Conservation (phyloP, 768 basidiomycete species). For the Amanita pseudoporphyria region DNA sequence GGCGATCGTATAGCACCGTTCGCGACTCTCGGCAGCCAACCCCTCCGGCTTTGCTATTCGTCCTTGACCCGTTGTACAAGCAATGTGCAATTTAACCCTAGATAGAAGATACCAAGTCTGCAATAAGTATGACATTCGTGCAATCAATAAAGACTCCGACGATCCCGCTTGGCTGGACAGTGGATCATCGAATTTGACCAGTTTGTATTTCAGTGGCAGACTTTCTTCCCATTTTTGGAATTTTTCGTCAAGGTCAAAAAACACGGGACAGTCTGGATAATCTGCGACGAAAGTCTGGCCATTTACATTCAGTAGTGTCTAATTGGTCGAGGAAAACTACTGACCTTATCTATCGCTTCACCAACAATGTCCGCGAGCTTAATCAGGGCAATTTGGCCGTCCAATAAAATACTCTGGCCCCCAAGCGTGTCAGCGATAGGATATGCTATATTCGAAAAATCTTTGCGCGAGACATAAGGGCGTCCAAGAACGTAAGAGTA, state of each 20-base stretch:
- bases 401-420: constrained; percentile 24
- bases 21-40: constrained; percentile 23
- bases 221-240: constrained; percentile 34
- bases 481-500: constrained; percentile 36
- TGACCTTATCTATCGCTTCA: constrained; percentile 33
- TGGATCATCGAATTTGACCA: constrained; percentile 18
- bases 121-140: constrained; percentile 33
- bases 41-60: constrained; percentile 15
- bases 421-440: constrained; percentile 23
- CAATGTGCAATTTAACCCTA: constrained; percentile 35
- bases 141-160: constrained; percentile 21
- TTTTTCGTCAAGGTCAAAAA: constrained; percentile 32
- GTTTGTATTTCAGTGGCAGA: constrained; percentile 31
- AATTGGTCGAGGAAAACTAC: not conserved
- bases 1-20: constrained; percentile 28
- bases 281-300: constrained; percentile 26
- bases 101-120: constrained; percentile 37
- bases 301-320: not conserved
- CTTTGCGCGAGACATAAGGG: constrained; percentile 30
- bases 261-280: constrained; percentile 23
- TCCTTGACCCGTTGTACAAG: constrained; percentile 27
- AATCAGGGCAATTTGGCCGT: constrained; percentile 28
- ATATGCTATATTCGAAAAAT: constrained; percentile 27
- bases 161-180: constrained; percentile 18
- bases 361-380: constrained; percentile 28